A percentile compares a stretch with the other conserved stretches of the same genome.
Conservation (phyloP, 352 stramenopile genomes). For the Phytophthora melonis region DNA sequence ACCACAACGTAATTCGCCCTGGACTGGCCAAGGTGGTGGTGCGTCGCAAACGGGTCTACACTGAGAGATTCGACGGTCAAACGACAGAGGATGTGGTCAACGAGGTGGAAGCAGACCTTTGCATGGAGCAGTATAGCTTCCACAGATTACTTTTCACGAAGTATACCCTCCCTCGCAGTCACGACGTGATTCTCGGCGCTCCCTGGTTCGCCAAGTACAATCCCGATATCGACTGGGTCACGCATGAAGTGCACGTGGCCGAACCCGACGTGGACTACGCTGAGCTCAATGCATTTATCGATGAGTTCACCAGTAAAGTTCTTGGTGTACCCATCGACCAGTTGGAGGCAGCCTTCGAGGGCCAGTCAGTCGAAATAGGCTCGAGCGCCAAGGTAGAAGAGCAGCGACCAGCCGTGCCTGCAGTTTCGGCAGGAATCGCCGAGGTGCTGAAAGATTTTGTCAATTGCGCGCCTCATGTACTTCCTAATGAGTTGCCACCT, state of each 20-base stretch:
- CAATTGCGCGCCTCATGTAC: too few relatives aligned
- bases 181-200: neutral
- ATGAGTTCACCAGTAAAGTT: neutral
- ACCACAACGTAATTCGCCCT: neutral
- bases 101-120: neutral
- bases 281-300: neutral
- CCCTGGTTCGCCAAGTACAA: neutral
- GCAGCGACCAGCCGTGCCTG: too few relatives aligned
- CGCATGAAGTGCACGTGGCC: neutral
- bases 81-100: neutral
- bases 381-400: too few relatives aligned
- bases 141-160: neutral
- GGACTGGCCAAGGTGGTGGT: neutral
- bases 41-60: neutral
- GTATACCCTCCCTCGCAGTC: neutral
- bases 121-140: neutral
- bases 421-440: too few relatives aligned
- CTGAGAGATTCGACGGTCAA: neutral
- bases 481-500: too few relatives aligned
- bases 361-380: too few relatives aligned
- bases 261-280: neutral
- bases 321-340: too few relatives aligned
- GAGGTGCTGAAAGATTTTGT: too few relatives aligned
- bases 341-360: too few relatives aligned
- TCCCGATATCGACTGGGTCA: neutral